These are phyloP conservation scores for Thermothielavioides terrestris DNA, from an alignment of 495 filamentous ascomycete genomes.

Conservation along the genomic window DNA sequence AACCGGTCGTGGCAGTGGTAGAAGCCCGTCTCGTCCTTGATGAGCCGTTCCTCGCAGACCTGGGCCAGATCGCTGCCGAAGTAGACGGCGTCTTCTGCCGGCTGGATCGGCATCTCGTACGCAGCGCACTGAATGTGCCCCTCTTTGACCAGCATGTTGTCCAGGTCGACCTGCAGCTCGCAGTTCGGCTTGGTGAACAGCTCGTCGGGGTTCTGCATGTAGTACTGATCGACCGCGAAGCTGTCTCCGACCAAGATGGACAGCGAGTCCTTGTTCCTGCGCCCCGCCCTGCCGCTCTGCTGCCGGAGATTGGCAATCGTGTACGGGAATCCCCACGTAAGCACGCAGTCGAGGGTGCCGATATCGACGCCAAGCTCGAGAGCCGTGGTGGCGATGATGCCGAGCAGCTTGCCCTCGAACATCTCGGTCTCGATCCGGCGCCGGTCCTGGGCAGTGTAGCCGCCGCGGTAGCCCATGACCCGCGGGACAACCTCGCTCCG, in stretches of 20 bases:
- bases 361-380: conserved; percentile 95
- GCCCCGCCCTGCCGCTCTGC: conserved; percentile 87
- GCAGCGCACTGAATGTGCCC: conserved; percentile 95
- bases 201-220: conserved; percentile 93
- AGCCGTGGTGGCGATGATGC: conserved; percentile 88
- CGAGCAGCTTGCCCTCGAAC: conserved; percentile 91
- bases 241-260: conserved; percentile 87
- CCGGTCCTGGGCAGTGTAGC: conserved; percentile 91
- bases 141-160: conserved; percentile 83
- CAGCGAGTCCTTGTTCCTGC: conserved; percentile 88
- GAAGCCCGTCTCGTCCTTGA: conserved; percentile 67
- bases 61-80: conserved; percentile 67
- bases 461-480: conserved; percentile 93
- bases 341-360: conserved; percentile 85
- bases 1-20: conserved; percentile 88
- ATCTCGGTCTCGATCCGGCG: conserved; percentile 88
- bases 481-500: conserved; percentile 63
- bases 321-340: conserved; percentile 91
- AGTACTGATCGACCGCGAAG: conserved; percentile 89
- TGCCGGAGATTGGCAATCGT: conserved; percentile 90
- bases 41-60: conserved; percentile 65
- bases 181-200: conserved; percentile 92
- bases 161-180: conserved; percentile 80
- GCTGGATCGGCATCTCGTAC: conserved; percentile 83
- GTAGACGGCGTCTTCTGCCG: conserved; percentile 65